phyloP scores from a whole-genome alignment of 2,329 filamentous ascomycete species.

The Rasamsonia emersonii region DNA sequence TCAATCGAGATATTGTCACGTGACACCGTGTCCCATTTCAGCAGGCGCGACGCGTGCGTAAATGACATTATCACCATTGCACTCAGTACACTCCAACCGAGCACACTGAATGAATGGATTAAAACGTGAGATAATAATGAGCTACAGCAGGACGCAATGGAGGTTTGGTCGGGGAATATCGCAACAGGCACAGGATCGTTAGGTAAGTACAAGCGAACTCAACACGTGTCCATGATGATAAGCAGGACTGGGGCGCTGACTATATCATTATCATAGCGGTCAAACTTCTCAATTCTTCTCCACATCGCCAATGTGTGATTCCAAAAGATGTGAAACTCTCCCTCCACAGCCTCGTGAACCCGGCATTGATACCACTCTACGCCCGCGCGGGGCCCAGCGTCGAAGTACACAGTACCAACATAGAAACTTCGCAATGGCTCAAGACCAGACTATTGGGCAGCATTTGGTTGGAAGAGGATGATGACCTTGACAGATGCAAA shows the following conservation, averaged over 20 bases:
- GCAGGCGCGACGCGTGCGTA: too few species aligned
- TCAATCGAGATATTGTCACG: too few species aligned
- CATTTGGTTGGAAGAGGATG: constrained; percentile 26
- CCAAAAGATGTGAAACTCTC: constrained; percentile 24
- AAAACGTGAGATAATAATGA: background rate
- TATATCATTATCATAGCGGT: constrained; percentile 16
- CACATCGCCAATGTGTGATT: constrained; percentile 25
- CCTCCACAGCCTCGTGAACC: constrained; percentile 30
- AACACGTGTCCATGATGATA: constrained; percentile 2
- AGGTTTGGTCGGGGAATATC: constrained; percentile 31
- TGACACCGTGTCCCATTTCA: too few species aligned
- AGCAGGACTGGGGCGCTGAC: too few species aligned
- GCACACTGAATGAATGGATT: too few species aligned
- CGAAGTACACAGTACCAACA: constrained; percentile 28
- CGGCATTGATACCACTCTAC: constrained; percentile 31
- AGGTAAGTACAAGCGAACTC: constrained; percentile 22
- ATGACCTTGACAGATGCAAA: constrained; percentile 20
- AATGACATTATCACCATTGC: too few species aligned
- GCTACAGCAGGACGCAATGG: constrained; percentile 20
- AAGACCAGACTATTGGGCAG: constrained; percentile 26
- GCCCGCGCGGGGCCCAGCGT: constrained; percentile 32
- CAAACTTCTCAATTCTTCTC: constrained; percentile 24
- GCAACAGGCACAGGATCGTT: constrained; percentile 16
- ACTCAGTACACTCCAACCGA: too few species aligned
- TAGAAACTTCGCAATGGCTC: constrained; percentile 29